A percentile compares a stretch with the other conserved stretches of the same genome.
These are phyloP conservation scores for Neonectria ditissima DNA, from an alignment of 2,329 filamentous ascomycete species.

Conservation along the genomic window DNA sequence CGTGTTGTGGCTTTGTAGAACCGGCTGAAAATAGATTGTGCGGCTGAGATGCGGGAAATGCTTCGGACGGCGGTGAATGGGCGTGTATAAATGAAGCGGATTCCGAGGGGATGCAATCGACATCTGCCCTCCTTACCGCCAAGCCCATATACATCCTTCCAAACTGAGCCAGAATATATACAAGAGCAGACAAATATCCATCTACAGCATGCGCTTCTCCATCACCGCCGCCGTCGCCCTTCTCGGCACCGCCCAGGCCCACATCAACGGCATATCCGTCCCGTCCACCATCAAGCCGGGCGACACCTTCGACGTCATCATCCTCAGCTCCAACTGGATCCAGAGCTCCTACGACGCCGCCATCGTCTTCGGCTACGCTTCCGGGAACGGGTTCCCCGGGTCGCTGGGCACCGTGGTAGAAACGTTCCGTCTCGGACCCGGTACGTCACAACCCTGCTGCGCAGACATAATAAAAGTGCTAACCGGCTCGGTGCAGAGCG, in stretches of 20 bases:
- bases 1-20: background rate
- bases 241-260: conserved; percentile 48
- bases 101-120: no score
- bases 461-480: conserved; percentile 3
- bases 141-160: no score
- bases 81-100: conserved; percentile 8
- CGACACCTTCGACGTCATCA: conserved; percentile 51
- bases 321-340: conserved; percentile 57
- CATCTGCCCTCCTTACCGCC: no score
- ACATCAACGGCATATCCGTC: conserved; percentile 57
- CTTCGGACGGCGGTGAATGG: conserved; percentile 1
- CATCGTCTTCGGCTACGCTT: conserved; percentile 55
- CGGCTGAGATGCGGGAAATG: background rate
- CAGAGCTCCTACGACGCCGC: conserved; percentile 58
- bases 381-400: conserved; percentile 39
- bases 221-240: conserved; percentile 38
- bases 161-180: no score
- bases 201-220: conserved; percentile 38
- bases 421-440: conserved; percentile 53
- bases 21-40: conserved; percentile 19
- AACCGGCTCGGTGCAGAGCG: conserved; percentile 9
- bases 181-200: no score
- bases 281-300: conserved; percentile 56
- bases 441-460: conserved; percentile 32
- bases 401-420: conserved; percentile 47